Evolutionary conservation across 495 filamentous ascomycete species (phyloP).

Genomic region (Xylaria telfairii): DNA sequence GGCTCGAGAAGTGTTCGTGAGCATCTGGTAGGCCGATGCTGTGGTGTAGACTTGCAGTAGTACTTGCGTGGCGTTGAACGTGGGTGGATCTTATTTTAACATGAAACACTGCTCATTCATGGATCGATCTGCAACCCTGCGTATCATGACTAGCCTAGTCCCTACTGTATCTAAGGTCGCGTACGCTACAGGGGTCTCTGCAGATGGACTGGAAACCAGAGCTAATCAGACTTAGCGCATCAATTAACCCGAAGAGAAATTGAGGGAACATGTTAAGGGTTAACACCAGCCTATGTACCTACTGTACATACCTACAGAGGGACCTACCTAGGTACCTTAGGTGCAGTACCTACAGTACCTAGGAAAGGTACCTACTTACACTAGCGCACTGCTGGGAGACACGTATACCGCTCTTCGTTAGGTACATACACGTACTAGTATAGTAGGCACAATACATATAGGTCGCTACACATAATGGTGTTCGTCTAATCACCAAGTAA

Average conservation of each 20-base stretch:
- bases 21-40: background rate
- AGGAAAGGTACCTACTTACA: background rate
- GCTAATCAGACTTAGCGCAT: background rate
- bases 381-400: background rate
- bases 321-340: background rate
- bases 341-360: no score
- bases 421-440: background rate
- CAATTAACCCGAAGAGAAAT: background rate
- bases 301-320: no score
- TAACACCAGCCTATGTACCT: no score
- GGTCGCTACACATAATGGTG: background rate
- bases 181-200: background rate
- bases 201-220: background rate
- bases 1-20: background rate
- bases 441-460: no score
- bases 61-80: conserved; percentile 6
- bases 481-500: background rate
- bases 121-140: conserved; percentile 23
- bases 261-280: background rate
- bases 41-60: background rate
- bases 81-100: conserved; percentile 25
- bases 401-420: background rate
- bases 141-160: conserved; percentile 1
- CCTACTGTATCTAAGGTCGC: background rate
- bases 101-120: conserved; percentile 24